Base-by-base conservation (phyloP, 2,329 filamentous ascomycete genomes). In the Calonectria honghensis region DNA sequence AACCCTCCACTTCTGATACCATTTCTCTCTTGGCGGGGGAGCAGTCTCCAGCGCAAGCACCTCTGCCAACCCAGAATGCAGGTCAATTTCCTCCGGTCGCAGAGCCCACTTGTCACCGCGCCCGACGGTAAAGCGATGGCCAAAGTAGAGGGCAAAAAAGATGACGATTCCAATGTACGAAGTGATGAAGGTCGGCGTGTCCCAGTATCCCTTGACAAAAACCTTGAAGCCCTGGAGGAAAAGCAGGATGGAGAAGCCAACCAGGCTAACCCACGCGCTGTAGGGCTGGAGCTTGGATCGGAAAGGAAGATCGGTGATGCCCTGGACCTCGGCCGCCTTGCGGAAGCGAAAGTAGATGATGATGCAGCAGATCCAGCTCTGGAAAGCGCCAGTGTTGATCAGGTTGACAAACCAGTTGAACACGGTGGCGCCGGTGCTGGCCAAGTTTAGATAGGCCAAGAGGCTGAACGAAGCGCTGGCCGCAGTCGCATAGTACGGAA, bases 401-500 rank as follows among this genome's bases (percentile, higher is more conserved):
- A 76, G 27, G 29, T 73, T 76, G 61, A 75, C 73, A 29, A 76
- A 73, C 75, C 75, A 76, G 57, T 76, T 76, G 70, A 76, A 75
- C 4, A 76, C 75, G 10, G 66, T 73, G 1, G 66, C 52, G 16
- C 65, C 69, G 1, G 61, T 68, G 32, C 61, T 70, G 20, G 59
- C 61, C 35, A 76, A 31, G 64, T 74, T 76, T 16, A 76, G 29
- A n/a, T 75, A 76, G 11, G 75, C 69, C 10, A 76, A 67, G 6
- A 76, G 66, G 18, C 59, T 70, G 39, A 76, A 69, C 4, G 66
- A 73, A 4, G 73, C 52, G 24, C 61, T 76, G 5, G 71, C 72
- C 1, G 71, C 75, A 3, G 79, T 78, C 24, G 80, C 78, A n/a
- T 76, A 76, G 41, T 76, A 78, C 2, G 80, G 81, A 11, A 81